These are phyloP conservation scores for Teratosphaeriaceae sp. DNA, from an alignment of 2,329 filamentous ascomycete genomes.

Conservation along the genomic window DNA sequence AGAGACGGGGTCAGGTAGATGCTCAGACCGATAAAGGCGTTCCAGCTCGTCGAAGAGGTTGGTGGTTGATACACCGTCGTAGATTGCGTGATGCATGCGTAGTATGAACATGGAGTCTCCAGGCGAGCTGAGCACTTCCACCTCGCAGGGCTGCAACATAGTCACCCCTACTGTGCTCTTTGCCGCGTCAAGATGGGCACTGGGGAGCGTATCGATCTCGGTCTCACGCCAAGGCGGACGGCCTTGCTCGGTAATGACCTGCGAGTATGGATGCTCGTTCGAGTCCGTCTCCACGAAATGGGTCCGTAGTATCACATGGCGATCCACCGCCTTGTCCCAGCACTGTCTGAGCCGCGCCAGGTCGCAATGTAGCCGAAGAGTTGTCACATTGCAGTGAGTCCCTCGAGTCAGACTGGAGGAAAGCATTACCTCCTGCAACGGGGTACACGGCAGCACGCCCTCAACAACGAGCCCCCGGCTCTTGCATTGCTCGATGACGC, in stretches of 20 bases:
- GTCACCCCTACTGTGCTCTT: background rate
- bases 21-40: conserved; percentile 41
- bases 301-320: conserved; percentile 74
- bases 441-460: conserved; percentile 70
- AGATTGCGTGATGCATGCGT: conserved; percentile 72
- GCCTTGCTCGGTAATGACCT: conserved; percentile 57
- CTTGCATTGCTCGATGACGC: conserved; percentile 6
- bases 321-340: conserved; percentile 56
- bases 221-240: conserved; percentile 33
- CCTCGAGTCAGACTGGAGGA: conserved; percentile 40
- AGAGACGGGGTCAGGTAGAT: conserved; percentile 44
- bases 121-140: background rate
- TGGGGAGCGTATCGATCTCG: background rate
- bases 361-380: conserved; percentile 53
- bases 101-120: conserved; percentile 34
- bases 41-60: conserved; percentile 66
- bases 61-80: conserved; percentile 74
- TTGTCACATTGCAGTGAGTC: conserved; percentile 67
- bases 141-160: background rate
- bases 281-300: conserved; percentile 63
- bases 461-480: conserved; percentile 32
- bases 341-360: conserved; percentile 46
- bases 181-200: background rate
- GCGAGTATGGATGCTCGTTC: conserved; percentile 57
- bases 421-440: conserved; percentile 83